Evolutionary conservation across 2,329 filamentous ascomycete genomes (phyloP), one percentile per base, ranked within the genome.

Genomic region (Nannizziopsis barbatae): DNA sequence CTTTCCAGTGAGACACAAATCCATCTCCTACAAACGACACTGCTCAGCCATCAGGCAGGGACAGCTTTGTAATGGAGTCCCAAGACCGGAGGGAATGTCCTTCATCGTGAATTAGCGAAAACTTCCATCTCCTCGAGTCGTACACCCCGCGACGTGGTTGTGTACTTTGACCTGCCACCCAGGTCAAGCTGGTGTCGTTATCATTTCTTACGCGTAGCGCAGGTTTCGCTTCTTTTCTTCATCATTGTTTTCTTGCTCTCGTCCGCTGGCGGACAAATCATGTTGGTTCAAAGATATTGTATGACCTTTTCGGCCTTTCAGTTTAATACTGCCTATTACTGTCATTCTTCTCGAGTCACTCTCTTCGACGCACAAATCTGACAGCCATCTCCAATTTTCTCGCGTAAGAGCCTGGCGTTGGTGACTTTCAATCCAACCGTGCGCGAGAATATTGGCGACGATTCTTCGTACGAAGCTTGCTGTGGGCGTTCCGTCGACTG

Each of bases 351-450:
- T 39, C 43, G 18, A 27, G 39, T 27, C 22, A 49, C 46, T 39
- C 39, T 49, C 12, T 49, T 59, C 43, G 65, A 50, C 7, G 65
- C 60, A 54, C 66, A 69, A 20, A 69, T 62, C 17, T 60, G 60
- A 50, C 66, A 69, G 14, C 66, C 65, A 18, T 64, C 59, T 10
- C 52, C 52, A 8, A 90, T 74, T 52, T 79, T 79, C 58, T 89
- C 84, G 56, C 81, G 75, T 51, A 95, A 67, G 47, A 95, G 63
- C 54, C 87, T 77, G 35, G 89, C 88, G 61, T 87, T 86, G 54
- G 85, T 92, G 22, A 95, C 87, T 66, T 95, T 95, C 27, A 83
- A 79, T 0, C 86, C 85, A 5, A 96, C 80, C 46, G 83, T 86
- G 33, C 69, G 64, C 45, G 67, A 68, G 38, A 53, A 41, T 3